These are phyloP conservation scores for Neurospora sp. DNA, from an alignment of 495 filamentous ascomycete genomes.

Conservation along the genomic window DNA sequence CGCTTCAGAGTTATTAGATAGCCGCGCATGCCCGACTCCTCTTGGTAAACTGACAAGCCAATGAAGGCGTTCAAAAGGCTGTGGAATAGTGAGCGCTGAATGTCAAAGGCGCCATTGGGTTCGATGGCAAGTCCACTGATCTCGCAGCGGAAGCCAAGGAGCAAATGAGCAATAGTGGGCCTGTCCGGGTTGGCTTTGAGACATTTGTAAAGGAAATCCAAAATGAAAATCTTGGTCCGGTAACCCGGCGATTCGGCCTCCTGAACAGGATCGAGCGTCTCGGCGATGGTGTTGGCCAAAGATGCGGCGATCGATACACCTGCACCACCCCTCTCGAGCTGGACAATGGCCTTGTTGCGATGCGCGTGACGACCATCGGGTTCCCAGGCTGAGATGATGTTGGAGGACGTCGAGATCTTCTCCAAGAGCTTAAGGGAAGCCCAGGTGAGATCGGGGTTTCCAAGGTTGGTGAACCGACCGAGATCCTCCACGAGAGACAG, in stretches of 20 bases:
- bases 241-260: conserved; percentile 56
- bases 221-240: conserved; percentile 63
- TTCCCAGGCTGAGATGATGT: conserved; percentile 50
- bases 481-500: conserved; percentile 65
- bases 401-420: conserved; percentile 72
- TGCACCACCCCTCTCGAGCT: conserved; percentile 61
- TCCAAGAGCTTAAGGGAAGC: conserved; percentile 70
- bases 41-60: conserved; percentile 48
- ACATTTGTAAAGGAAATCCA: conserved; percentile 74
- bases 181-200: conserved; percentile 55
- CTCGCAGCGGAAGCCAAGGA: conserved; percentile 78
- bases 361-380: conserved; percentile 40
- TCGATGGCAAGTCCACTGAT: conserved; percentile 54
- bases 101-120: conserved; percentile 51
- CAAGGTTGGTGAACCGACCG: conserved; percentile 72
- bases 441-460: conserved; percentile 63
- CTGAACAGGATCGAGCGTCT: conserved; percentile 51
- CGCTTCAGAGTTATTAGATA: conserved; percentile 67
- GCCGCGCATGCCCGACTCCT: conserved; percentile 47
- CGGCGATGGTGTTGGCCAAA: conserved; percentile 53
- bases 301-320: conserved; percentile 57
- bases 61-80: conserved; percentile 57
- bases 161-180: conserved; percentile 77
- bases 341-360: conserved; percentile 70
- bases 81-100: conserved; percentile 71